Evolutionary conservation across 306 rosid species (phyloP).

Genomic region (Dryas drummondii): DNA sequence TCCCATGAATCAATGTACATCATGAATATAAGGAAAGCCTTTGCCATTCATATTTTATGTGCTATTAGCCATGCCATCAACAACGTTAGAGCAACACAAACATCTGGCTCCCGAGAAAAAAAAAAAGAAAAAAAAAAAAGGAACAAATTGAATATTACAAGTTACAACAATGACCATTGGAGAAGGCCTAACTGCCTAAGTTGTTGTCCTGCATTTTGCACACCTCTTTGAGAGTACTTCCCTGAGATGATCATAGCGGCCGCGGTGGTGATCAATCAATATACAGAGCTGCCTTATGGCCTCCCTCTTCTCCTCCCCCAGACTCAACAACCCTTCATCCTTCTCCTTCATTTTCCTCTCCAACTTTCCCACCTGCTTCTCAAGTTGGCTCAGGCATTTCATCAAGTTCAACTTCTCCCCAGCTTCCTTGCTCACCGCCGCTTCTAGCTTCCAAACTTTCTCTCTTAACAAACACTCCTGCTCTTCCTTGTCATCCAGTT

Average conservation of each 20-base stretch:
- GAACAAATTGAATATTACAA: neutral
- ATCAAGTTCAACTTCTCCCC: constrained; percentile 57
- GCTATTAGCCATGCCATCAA: no score
- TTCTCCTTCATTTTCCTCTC: constrained; percentile 52
- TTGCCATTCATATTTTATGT: no score
- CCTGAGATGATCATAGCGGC: constrained; percentile 46
- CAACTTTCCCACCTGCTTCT: constrained; percentile 49
- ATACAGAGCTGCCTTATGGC: constrained; percentile 78
- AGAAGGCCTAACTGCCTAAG: neutral
- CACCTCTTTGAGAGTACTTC: constrained; percentile 28
- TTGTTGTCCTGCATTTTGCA: constrained; percentile 12
- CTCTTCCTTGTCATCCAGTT: constrained; percentile 50
- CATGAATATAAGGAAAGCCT: neutral
- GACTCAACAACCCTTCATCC: constrained; percentile 47
- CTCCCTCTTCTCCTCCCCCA: constrained; percentile 71
- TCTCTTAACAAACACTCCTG: constrained; percentile 44
- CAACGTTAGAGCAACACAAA: no score
- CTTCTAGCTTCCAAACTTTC: constrained; percentile 61
- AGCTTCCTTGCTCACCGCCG: constrained; percentile 50
- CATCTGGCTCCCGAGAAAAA: no score
- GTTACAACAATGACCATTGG: neutral
- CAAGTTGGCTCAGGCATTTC: constrained; percentile 44
- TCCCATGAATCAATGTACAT: neutral
- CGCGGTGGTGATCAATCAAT: constrained; percentile 61
- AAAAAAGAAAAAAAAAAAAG: no score